Evolutionary conservation across 1,284 basidiomycete species (phyloP), one percentile per base, ranked within the genome.

Genomic region (Rhodofomes roseus): DNA sequence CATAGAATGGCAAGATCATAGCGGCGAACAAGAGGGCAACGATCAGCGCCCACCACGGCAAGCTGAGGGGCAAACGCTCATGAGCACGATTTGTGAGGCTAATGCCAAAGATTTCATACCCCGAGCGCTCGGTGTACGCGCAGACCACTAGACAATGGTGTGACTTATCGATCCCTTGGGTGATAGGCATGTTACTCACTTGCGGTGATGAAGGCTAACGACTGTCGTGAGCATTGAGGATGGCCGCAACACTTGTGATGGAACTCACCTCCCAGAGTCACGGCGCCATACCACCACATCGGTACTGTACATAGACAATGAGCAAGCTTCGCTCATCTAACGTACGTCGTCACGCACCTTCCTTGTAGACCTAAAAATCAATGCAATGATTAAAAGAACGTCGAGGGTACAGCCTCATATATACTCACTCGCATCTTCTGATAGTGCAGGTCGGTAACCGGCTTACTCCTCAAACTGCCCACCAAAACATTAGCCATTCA

Each of bases 1-100:
- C 69, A 55, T 70, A 80, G 55, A 84, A 67, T 25, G 77, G 72
- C 1, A 80, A 72, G 51, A 84, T 74, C 41, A 81, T 68, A 54
- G 82, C 65, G 11, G 74, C 75, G 29, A 81, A 76, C 56, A 81
- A 75, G 25, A 71, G 60, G 3, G 66, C 74, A 23, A 82, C 76
- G 55, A 81, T 77, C 62, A 80, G 62, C 43, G 73, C 68, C 78
- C 78, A 80, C 80, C 80, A 82, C 3, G 81, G 81, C 11, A 85
- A 70, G 23, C 59, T 60, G 18, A 48, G 7, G 39, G 1, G 11
- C 4, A 11, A 2, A 25, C 18, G 14, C 6, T 46, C 18, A 43
- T 29, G 20, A 41, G 36, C 20, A 16, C 3, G 16, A 20, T n/a
- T 20, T 9, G 14, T 4, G 29, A 20, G 4, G 5, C n/a, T 6